Percentiles rank a stretch among this genome's conserved stretches.
These are phyloP conservation scores for Phytophthora multivora DNA, from an alignment of 352 stramenopile genomes.

Conservation along the genomic window DNA sequence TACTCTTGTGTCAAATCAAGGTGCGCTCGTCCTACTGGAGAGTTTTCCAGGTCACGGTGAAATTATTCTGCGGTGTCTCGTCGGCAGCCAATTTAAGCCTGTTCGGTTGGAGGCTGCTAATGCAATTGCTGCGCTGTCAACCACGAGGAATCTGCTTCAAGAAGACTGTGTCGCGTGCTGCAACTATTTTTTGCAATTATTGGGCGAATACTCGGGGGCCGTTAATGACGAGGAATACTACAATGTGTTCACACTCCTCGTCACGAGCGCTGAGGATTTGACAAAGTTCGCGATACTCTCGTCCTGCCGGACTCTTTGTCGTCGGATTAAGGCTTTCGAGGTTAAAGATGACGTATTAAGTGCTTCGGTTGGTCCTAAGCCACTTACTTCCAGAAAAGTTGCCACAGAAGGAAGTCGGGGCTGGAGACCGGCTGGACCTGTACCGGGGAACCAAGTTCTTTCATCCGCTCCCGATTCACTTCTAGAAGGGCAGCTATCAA, in stretches of 20 bases:
- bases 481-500: conserved; percentile 61
- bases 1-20: conserved; percentile 32
- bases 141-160: conserved; percentile 46
- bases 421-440: conserved; percentile 1
- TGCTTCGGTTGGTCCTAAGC: neutral
- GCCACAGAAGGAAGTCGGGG: conserved; percentile 13
- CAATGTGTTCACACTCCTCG: conserved; percentile 62
- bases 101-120: conserved; percentile 56
- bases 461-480: conserved; percentile 38
- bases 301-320: conserved; percentile 52
- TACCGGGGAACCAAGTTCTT: conserved; percentile 15
- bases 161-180: conserved; percentile 53
- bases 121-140: conserved; percentile 47
- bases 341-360: conserved; percentile 27
- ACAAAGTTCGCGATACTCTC: conserved; percentile 50
- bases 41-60: conserved; percentile 42
- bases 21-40: conserved; percentile 42
- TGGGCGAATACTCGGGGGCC: conserved; percentile 51
- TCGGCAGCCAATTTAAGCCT: conserved; percentile 48
- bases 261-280: conserved; percentile 50
- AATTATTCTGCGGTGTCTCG: conserved; percentile 52
- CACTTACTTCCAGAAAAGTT: conserved; percentile 14
- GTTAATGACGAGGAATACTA: conserved; percentile 67
- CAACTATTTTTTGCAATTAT: conserved; percentile 50
- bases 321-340: conserved; percentile 54